Evolutionary conservation across 202 grass and related monocot genomes (phyloP).

Genomic region (Panicum hallii): DNA sequence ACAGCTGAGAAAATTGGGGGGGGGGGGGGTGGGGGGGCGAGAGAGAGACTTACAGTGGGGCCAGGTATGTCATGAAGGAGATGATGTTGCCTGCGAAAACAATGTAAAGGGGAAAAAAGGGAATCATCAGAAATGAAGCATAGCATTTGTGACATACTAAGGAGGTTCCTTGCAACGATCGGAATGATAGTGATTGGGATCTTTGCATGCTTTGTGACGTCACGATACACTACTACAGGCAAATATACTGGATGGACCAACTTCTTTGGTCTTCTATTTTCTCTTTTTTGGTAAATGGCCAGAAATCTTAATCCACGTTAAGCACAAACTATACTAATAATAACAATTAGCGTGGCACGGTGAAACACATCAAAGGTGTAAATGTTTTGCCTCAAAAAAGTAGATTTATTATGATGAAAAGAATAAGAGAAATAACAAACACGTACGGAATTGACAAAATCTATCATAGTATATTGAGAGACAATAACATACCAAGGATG

Average conservation of each 20-base stretch:
- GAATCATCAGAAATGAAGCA: not conserved
- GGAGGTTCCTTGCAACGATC: not conserved
- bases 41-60: conserved; percentile 69
- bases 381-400: no score
- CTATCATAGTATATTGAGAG: not conserved
- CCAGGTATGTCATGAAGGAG: conserved; percentile 92
- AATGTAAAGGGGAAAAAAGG: not conserved
- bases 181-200: not conserved
- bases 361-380: no score
- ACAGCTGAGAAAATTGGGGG: no score
- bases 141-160: not conserved
- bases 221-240: not conserved
- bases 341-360: no score
- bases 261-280: not conserved
- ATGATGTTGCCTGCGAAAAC: conserved; percentile 79
- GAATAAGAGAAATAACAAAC: not conserved
- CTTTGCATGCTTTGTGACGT: not conserved
- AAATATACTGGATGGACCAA: not conserved
- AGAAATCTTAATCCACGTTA: no score
- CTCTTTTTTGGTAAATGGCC: not conserved
- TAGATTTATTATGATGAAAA: not conserved
- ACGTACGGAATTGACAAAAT: not conserved
- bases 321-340: no score
- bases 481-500: not conserved
- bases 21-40: no score